Evolutionary conservation across 2,329 filamentous ascomycete species (phyloP).

Genomic region (Pezicula neosporulosa): DNA sequence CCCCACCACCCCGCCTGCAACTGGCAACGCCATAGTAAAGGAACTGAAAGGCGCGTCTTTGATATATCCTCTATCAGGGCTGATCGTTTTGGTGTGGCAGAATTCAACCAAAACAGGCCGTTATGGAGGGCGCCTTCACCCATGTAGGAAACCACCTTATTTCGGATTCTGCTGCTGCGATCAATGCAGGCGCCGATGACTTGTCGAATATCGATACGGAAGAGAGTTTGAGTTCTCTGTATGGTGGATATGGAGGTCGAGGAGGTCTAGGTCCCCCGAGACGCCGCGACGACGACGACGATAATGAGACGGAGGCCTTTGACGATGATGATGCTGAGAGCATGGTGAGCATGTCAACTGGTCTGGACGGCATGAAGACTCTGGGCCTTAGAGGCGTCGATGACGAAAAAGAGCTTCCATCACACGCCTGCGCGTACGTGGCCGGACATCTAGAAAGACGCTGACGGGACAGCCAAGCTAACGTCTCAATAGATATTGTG

Average conservation of each 20-base stretch:
- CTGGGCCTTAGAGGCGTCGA: constrained; percentile 58
- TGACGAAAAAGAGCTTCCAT: constrained; percentile 85
- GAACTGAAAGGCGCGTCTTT: constrained; percentile 1
- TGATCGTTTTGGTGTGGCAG: constrained; percentile 10
- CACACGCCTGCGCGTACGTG: constrained; percentile 92
- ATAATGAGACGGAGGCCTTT: constrained; percentile 79
- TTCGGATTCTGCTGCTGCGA: constrained; percentile 78
- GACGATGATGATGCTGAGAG: constrained; percentile 76
- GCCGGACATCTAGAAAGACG: constrained; percentile 4
- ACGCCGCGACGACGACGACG: constrained; percentile 80
- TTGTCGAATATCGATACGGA: constrained; percentile 70
- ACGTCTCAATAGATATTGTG: constrained; percentile 69
- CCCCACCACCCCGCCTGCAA: constrained; percentile 2
- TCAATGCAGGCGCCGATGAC: constrained; percentile 78
- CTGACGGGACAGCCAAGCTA: background rate
- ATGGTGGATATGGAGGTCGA: constrained; percentile 62
- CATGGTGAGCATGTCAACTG: constrained; percentile 67
- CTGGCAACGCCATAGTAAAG: background rate
- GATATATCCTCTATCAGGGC: background rate
- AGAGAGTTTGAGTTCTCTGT: constrained; percentile 76
- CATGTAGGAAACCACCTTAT: constrained; percentile 84
- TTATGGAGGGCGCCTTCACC: constrained; percentile 85
- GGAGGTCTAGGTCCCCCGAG: constrained; percentile 43
- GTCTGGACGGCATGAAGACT: constrained; percentile 68
- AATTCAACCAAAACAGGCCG: constrained; percentile 9